Base-by-base conservation (phyloP, 2,329 filamentous ascomycete species). In the Chaetoscypha palmicola region DNA sequence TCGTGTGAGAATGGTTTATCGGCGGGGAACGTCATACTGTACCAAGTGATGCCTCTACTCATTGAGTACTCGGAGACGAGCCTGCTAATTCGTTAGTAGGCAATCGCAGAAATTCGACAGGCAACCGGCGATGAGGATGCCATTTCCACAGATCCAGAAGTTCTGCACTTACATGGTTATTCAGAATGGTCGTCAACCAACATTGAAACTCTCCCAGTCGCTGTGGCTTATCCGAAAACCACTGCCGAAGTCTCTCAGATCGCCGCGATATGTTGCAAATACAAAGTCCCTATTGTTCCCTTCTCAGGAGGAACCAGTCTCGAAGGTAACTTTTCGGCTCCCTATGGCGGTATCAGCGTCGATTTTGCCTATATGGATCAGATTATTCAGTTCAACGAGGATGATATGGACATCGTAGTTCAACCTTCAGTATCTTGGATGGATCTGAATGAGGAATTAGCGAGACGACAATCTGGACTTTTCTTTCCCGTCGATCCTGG, bases 361-460 rank as follows among this genome's bases (percentile, higher is more conserved):
- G 90, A 96, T 60, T 96, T 96, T 62, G 77, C 79, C 1, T 79
- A 78, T 58, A 96, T 96, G 90, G 83, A 94, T 62, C 71, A 81
- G 57, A 83, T 95, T 20, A 55, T 96, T 22, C 72, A 81, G 42
- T 72, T 95, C 45, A 84, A 94, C 62, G 81, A 85, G 54, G 83
- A 86, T 3, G 90, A 95, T 62, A 88, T 95, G 85, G 90, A 96
- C 56, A 74, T 95, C 38, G 86, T 94, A 3, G 88, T 96, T 2
- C 90, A 96, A 62, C 90, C 90, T 2, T 86, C 85, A 5, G 82
- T 96, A 8, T 83, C 84, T n/a, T 96, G 89, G 89, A 89, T 94
- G 74, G 79, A 85, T 41, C 68, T 96, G 46, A 96, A 96, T 57
- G 79, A 83, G 52, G 67, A 77, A 55, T 62, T 81, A 35, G 72